Evolutionary conservation across 306 rosid species (phyloP).

Genomic region (Prunus mongolica): DNA sequence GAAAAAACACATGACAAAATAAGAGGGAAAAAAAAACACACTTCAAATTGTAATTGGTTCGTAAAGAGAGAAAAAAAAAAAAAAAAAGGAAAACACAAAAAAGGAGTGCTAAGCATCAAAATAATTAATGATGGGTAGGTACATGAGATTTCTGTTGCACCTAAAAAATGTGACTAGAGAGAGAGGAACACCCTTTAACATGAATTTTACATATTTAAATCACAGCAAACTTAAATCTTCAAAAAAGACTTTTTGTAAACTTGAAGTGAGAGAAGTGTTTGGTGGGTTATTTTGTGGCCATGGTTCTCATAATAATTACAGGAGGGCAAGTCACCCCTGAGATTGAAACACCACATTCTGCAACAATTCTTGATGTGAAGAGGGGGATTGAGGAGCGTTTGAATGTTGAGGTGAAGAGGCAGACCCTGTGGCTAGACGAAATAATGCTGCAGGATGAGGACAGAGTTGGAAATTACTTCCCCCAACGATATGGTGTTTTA

Average conservation of each 20-base stretch:
- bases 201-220: not conserved
- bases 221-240: not conserved
- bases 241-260: not conserved
- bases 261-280: not conserved
- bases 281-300: not conserved
- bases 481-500: not conserved
- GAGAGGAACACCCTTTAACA: not conserved
- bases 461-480: not conserved
- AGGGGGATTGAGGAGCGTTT: conserved; percentile 14
- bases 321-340: conserved; percentile 28
- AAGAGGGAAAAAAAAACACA: no score
- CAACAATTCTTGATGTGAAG: conserved; percentile 25
- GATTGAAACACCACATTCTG: conserved; percentile 1
- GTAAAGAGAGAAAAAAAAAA: no score
- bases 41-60: no score
- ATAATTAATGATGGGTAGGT: no score
- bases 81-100: no score
- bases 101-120: no score
- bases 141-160: not conserved
- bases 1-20: no score
- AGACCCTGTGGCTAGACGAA: conserved; percentile 20
- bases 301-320: not conserved
- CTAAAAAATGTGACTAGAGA: not conserved
- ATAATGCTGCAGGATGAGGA: conserved; percentile 2
- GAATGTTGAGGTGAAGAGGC: conserved; percentile 20